Evolutionary conservation across 148 eudicot genomes (phyloP).

Genomic region (Rhododendron henanense): DNA sequence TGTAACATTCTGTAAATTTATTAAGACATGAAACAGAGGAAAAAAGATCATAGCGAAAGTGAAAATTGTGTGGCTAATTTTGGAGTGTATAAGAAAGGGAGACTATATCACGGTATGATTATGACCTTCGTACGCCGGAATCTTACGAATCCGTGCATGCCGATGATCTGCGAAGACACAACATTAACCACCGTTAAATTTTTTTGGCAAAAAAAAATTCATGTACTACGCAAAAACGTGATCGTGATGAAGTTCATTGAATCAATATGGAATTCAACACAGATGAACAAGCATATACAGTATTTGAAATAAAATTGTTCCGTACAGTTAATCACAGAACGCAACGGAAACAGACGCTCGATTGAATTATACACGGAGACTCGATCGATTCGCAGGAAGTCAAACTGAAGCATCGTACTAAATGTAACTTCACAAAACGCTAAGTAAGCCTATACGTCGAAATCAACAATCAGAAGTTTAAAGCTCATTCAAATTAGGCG

Average conservation of each 20-base stretch:
- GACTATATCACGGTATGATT: conserved; percentile 15
- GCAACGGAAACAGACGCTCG: background rate
- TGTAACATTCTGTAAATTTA: conserved; percentile 21
- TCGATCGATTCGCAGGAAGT: background rate
- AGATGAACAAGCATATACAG: background rate
- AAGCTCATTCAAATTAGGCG: background rate
- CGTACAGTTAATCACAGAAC: background rate
- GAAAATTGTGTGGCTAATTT: background rate
- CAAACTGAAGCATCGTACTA: background rate
- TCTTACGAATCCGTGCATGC: conserved; percentile 34
- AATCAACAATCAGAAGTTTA: background rate
- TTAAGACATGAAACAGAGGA: background rate
- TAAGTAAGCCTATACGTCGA: background rate
- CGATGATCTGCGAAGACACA: conserved; percentile 27
- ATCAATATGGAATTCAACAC: background rate
- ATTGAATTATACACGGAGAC: background rate
- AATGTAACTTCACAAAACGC: background rate
- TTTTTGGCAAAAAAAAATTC: background rate
- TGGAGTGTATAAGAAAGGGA: background rate
- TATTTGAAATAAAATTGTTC: background rate
- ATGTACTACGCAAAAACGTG: background rate
- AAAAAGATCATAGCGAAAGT: background rate
- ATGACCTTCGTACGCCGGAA: background rate
- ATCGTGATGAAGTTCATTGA: background rate
- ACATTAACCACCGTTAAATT: background rate